Conservation (phyloP, 345 rosid genomes). For the Triadica sebifera region DNA sequence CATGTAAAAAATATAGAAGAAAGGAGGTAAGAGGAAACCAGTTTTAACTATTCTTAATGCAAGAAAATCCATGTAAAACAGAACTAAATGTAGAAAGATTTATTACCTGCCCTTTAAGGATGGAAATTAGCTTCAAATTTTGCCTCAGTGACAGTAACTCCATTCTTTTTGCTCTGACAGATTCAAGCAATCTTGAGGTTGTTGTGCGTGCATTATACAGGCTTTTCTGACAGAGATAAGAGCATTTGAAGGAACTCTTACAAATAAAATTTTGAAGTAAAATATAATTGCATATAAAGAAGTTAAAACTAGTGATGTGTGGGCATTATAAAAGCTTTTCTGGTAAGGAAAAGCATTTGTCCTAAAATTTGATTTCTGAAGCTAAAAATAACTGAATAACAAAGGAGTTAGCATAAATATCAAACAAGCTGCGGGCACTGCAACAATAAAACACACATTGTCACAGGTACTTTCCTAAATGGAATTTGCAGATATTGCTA, state of each 20-base stretch:
- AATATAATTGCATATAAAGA: not conserved
- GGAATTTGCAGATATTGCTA: not conserved
- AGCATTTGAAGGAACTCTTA: not conserved
- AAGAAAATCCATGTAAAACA: constrained; percentile 11
- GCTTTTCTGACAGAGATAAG: constrained; percentile 54
- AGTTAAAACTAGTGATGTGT: not conserved
- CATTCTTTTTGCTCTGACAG: constrained; percentile 58
- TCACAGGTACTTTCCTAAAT: too few species aligned
- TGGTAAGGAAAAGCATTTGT: too few species aligned
- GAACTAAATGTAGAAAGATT: constrained; percentile 10
- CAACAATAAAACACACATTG: not conserved
- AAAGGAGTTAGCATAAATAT: not conserved
- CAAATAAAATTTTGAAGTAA: not conserved
- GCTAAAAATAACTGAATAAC: not conserved
- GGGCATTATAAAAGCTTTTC: too few species aligned
- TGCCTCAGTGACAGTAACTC: constrained; percentile 65
- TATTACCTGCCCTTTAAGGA: constrained; percentile 74
- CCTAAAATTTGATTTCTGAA: not conserved
- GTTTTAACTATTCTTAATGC: not conserved
- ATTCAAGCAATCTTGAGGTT: constrained; percentile 63
- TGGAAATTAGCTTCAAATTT: constrained; percentile 55
- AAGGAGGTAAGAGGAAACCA: not conserved
- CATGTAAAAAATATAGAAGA: not conserved
- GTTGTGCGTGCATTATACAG: constrained; percentile 52
- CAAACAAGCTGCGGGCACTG: not conserved